Base-by-base conservation (phyloP, 169 alveolate genomes). In the Amoebophrya sp. region DNA sequence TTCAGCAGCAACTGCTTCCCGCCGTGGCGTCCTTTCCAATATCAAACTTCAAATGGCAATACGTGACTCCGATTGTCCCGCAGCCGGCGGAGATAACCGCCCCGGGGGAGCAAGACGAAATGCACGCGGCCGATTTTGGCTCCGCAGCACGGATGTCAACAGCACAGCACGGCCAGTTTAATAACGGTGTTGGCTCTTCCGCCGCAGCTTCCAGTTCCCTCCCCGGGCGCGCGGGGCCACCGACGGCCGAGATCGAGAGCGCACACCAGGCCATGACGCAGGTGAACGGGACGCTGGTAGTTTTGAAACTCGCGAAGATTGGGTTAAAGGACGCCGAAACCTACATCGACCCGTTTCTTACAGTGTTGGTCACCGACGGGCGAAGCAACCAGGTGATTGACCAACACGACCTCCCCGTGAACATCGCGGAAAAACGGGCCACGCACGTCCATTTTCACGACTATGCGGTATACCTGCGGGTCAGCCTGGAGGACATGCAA, bases 401-500 rank as follows among this genome's bases (percentile, higher is more conserved):
- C 66, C 18, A 7, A 18, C 66, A 47, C 18, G 66, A 77, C 29
- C 12, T 54, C 39, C 88, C 23, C 35, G 41, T 89, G 93, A 77
- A 77, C 39, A 39, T 91, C 89, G 91, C 89, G 66, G 93, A 91
- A 83, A 53, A 90, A n/a, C 47, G 93, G 38, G 93, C 93, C 29
- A 91, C 93, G 35, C 93, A 91, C 90, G 93, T 91, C 54, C 41
- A 77, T 77, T 91, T 91, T 89, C 53, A 88, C 32, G 89, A 91
- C 39, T 91, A 91, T 89, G 93, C 83, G 92, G 93, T 93, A n/a
- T 93, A 91, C 88, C 89, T 93, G 77, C 89, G 89, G n/a, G 91
- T 93, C 35, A 83, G 92, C 0, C 39, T 91, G 35, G 94, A 93
- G 89, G 92, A 93, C 53, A 93, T 93, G 94, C 92, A 93, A 89